These are phyloP conservation scores for Aspergillus neotritici DNA, from an alignment of 2,329 filamentous ascomycete species.

Conservation along the genomic window DNA sequence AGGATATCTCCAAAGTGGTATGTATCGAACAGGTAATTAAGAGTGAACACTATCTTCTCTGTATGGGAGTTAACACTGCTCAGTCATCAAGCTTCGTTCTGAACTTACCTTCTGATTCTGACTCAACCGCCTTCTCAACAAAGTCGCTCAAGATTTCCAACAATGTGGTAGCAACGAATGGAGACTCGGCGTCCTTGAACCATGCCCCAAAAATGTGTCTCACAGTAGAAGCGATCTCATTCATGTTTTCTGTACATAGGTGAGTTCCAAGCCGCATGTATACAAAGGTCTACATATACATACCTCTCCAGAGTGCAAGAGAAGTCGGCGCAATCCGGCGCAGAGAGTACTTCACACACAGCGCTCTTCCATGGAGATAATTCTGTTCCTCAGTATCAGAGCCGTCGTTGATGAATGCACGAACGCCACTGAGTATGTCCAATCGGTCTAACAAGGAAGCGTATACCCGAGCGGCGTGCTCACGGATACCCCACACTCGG, in stretches of 20 bases:
- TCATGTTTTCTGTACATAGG: slow-evolving; percentile 22
- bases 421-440: slow-evolving; percentile 28
- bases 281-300: not conserved
- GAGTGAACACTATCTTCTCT: slow-evolving; percentile 16
- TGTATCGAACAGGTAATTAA: slow-evolving; percentile 20
- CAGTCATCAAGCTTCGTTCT: no score
- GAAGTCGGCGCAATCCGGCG: slow-evolving; percentile 30
- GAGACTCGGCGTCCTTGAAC: slow-evolving; percentile 28
- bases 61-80: not conserved
- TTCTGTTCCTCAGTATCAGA: slow-evolving; percentile 26
- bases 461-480: slow-evolving; percentile 43
- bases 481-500: slow-evolving; percentile 42
- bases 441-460: slow-evolving; percentile 32
- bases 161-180: slow-evolving; percentile 30
- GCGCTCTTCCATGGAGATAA: slow-evolving; percentile 35
- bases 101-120: slow-evolving; percentile 25
- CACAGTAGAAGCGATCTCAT: slow-evolving; percentile 21
- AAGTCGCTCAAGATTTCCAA: slow-evolving; percentile 35
- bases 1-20: slow-evolving; percentile 26
- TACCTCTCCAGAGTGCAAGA: slow-evolving; percentile 32
- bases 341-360: slow-evolving; percentile 37
- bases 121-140: slow-evolving; percentile 29
- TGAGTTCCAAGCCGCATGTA: slow-evolving; percentile 7
- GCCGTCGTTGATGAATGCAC: slow-evolving; percentile 18
- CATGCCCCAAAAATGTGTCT: slow-evolving; percentile 20